Evolutionary conservation across 1,139 yeast genomes (phyloP).

Genomic region (Suhomyces wounanorum): DNA sequence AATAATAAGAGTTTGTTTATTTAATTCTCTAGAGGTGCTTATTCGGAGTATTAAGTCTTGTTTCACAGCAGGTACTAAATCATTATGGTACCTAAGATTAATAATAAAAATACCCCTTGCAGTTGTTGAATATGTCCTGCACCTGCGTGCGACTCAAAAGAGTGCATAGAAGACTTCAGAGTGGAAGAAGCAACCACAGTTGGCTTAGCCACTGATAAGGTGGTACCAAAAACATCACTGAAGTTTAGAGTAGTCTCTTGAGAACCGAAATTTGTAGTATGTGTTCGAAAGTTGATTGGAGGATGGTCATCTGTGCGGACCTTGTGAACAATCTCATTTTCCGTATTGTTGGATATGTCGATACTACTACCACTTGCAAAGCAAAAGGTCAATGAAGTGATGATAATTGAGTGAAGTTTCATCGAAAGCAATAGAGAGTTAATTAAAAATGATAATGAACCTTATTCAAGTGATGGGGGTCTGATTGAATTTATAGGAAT

Average conservation of each 20-base stretch:
- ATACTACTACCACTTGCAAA: neutral
- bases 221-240: neutral
- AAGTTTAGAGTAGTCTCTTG: neutral
- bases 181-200: neutral
- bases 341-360: no score
- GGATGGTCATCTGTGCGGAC: neutral
- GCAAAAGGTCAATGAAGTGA: neutral
- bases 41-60: no score
- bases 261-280: no score
- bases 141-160: neutral
- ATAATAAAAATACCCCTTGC: neutral
- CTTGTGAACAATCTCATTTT: neutral
- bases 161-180: neutral
- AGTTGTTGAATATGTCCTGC: neutral
- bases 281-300: no score
- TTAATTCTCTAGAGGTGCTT: no score
- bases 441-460: no score
- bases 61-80: neutral
- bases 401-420: neutral
- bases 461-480: neutral
- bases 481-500: neutral
- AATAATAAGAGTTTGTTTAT: no score
- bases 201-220: neutral
- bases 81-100: neutral
- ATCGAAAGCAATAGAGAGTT: no score